These are phyloP conservation scores for Nitzschia inconspicua DNA, from an alignment of 108 stramenopile genomes.

Conservation along the genomic window DNA sequence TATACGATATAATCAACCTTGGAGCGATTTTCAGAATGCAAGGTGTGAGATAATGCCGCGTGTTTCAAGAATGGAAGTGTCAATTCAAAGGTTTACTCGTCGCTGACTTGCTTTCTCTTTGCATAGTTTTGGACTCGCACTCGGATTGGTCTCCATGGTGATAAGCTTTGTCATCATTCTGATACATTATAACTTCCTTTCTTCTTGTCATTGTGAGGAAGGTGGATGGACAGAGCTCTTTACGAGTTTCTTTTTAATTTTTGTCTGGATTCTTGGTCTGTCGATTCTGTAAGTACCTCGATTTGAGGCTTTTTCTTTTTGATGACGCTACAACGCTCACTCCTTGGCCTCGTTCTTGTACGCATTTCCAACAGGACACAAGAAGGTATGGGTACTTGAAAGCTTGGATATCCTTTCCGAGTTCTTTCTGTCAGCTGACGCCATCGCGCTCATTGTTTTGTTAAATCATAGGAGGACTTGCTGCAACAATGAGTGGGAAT, in stretches of 20 bases:
- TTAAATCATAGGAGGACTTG: background rate
- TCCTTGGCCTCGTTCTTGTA: no score
- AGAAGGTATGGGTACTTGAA: no score
- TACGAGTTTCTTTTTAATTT: constrained; percentile 19
- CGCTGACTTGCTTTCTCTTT: background rate
- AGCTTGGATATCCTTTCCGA: no score
- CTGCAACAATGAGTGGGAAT: background rate
- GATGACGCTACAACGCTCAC: no score
- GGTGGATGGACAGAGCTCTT: constrained; percentile 48
- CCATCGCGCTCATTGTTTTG: no score
- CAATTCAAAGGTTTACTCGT: background rate
- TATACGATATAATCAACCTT: no score
- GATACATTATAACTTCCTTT: constrained; percentile 64
- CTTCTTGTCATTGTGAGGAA: constrained; percentile 18
- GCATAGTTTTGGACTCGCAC: background rate
- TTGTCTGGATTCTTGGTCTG: constrained; percentile 33
- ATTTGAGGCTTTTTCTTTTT: no score
- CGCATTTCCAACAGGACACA: no score
- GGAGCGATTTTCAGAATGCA: no score
- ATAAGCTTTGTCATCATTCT: constrained; percentile 51
- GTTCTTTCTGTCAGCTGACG: no score
- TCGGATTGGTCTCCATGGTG: constrained; percentile 35
- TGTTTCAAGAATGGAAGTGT: background rate
- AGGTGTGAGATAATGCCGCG: background rate
- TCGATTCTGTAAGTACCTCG: constrained; percentile 17